Conservation (phyloP, 768 basidiomycete species). For the Suillus clintonianus region DNA sequence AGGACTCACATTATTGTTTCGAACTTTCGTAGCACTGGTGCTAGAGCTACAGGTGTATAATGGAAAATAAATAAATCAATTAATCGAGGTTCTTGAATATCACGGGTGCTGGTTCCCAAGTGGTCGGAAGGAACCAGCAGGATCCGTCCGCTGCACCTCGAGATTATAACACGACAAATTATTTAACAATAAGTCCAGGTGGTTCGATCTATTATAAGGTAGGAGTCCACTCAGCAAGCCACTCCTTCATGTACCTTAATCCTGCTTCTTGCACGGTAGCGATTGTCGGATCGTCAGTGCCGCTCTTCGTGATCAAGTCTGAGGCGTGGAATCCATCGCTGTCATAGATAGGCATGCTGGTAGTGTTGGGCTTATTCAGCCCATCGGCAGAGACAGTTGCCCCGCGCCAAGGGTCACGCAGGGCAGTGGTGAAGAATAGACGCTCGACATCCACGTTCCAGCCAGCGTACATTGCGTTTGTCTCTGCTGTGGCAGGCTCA, state of each 20-base stretch:
- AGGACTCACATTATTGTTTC: no score
- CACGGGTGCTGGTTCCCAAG: background rate
- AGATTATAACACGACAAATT: background rate
- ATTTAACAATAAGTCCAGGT: background rate
- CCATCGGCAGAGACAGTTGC: conserved; percentile 65
- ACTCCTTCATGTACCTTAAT: conserved; percentile 53
- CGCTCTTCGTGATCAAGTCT: conserved; percentile 48
- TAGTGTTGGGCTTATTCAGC: conserved; percentile 46
- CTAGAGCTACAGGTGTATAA: background rate
- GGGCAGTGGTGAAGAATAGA: conserved; percentile 71
- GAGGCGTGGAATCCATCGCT: conserved; percentile 71
- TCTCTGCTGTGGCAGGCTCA: conserved; percentile 40
- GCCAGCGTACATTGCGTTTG: conserved; percentile 57
- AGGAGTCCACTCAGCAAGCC: conserved; percentile 49
- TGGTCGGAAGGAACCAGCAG: background rate
- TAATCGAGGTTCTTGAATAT: background rate
- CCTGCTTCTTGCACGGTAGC: conserved; percentile 53
- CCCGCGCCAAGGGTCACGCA: conserved; percentile 69
- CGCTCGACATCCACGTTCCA: conserved; percentile 61
- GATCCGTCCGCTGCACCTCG: background rate
- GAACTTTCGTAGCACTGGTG: background rate
- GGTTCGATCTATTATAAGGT: background rate
- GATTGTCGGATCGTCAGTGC: conserved; percentile 50
- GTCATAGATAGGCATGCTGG: conserved; percentile 55
- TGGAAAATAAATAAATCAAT: background rate